Percentiles rank a stretch among this genome's conserved stretches.
Evolutionary conservation across 352 stramenopile species (phyloP).

Genomic region (Globisporangium emineosum): DNA sequence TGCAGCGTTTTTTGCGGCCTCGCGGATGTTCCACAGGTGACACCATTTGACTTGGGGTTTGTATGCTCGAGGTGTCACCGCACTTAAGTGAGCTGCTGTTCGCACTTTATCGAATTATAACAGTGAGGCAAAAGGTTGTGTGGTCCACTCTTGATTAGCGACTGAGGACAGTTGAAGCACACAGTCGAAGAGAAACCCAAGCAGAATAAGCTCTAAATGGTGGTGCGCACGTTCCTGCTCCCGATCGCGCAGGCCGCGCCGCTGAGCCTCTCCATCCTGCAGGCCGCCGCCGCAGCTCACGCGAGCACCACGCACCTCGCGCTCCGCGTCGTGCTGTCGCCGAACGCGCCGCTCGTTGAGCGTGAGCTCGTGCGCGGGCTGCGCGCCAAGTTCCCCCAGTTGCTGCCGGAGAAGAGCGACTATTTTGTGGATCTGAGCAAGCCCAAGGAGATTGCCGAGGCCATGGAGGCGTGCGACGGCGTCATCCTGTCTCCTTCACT

Average conservation of each 20-base stretch:
- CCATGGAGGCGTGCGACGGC: slow-evolving; percentile 41
- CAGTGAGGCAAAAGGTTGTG: too few relatives aligned
- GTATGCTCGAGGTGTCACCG: too few relatives aligned
- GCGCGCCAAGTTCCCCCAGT: slow-evolving; percentile 20
- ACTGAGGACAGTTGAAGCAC: too few relatives aligned
- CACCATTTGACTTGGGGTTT: too few relatives aligned
- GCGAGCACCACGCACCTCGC: slow-evolving; percentile 3
- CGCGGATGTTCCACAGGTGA: too few relatives aligned
- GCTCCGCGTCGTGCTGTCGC: slow-evolving; percentile 23
- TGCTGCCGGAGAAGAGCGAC: slow-evolving; percentile 30
- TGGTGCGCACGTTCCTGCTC: slow-evolving; percentile 28
- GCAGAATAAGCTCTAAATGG: background rate
- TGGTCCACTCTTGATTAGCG: too few relatives aligned
- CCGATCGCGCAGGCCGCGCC: slow-evolving; percentile 34
- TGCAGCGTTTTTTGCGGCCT: background rate
- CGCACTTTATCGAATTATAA: too few relatives aligned
- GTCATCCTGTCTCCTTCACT: slow-evolving; percentile 34
- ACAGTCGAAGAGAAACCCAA: background rate
- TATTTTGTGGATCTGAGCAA: slow-evolving; percentile 42
- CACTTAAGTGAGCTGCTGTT: too few relatives aligned
- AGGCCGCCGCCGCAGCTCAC: background rate
- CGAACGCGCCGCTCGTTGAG: slow-evolving; percentile 8
- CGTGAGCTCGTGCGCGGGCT: slow-evolving; percentile 22
- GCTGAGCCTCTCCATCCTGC: slow-evolving; percentile 16
- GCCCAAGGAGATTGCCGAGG: slow-evolving; percentile 35